A percentile compares a stretch with the other conserved stretches of the same genome.
Conservation (phyloP, 2,329 filamentous ascomycete genomes). For the Phoma herbarum region DNA sequence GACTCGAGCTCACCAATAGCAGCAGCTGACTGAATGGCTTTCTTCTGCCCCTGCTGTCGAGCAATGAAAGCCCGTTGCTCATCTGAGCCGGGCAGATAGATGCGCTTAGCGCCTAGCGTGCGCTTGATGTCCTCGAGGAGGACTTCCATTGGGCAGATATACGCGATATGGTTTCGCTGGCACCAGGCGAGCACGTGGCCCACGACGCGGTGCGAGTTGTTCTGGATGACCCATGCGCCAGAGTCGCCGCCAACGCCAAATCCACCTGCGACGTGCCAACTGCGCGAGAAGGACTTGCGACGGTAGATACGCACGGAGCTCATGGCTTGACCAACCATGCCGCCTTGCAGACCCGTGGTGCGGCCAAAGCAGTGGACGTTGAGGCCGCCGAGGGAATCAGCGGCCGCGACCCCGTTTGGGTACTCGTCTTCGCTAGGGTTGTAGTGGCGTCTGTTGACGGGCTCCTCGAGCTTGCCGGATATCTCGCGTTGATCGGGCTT, state of each 20-base stretch:
- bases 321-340: slow-evolving; percentile 79
- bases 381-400: slow-evolving; percentile 72
- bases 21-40: slow-evolving; percentile 3
- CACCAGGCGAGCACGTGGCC: slow-evolving; percentile 93
- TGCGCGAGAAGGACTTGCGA: slow-evolving; percentile 79
- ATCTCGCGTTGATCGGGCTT: slow-evolving; percentile 43
- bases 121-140: slow-evolving; percentile 84
- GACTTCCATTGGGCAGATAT: slow-evolving; percentile 95
- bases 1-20: slow-evolving; percentile 37
- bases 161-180: slow-evolving; percentile 79
- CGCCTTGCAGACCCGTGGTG: slow-evolving; percentile 82
- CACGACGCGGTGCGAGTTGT: slow-evolving; percentile 78
- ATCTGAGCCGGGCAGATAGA: slow-evolving; percentile 72
- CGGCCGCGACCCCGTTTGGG: slow-evolving; percentile 67
- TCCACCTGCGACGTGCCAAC: slow-evolving; percentile 68
- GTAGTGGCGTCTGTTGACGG: slow-evolving; percentile 47
- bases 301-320: slow-evolving; percentile 88
- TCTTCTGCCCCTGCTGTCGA: slow-evolving; percentile 18
- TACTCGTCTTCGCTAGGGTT: slow-evolving; percentile 53
- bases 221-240: slow-evolving; percentile 91
- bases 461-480: slow-evolving; percentile 44
- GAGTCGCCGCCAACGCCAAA: slow-evolving; percentile 85
- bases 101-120: slow-evolving; percentile 73
- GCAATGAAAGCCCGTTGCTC: slow-evolving; percentile 36
- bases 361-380: slow-evolving; percentile 88